Evolutionary conservation across 2,329 filamentous ascomycete species (phyloP), one percentile per base, ranked within the genome.

Genomic region (Talaromyces sp.): DNA sequence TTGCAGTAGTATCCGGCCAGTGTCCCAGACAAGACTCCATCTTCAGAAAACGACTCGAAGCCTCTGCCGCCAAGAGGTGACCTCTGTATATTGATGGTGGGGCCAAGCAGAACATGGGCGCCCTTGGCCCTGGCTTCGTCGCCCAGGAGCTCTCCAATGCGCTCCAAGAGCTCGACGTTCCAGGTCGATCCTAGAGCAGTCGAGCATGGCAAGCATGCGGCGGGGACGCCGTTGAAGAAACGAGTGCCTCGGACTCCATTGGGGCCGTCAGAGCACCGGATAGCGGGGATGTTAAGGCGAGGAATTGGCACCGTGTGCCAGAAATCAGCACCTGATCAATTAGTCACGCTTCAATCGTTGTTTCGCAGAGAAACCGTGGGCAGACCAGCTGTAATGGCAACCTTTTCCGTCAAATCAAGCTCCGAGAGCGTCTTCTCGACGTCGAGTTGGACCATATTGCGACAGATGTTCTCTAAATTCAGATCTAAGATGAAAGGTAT

Each of bases 41-140:
- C 91, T 72, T 95, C 91, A 0, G 89, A 91, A 72, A 92, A 95
- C 0, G 90, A 92, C 74, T 96, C 91, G 66, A 95, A 96, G 64
- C 92, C 92, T 62, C 91, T 83, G 19, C 91, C 91, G n/a, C 90
- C 90, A 0, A 95, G 81, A 0, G 91, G 91, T 55, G 89, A 89
- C 17, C 91, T 84, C 68, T 95, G 90, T 80, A 91, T 88, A 76
- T 90, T 92, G 35, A 92, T 86, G 0, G 90, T 93, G 2, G 89
- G 90, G 0, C 87, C 90, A 9, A 93, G 81, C 4, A 93, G 79
- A 35, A 93, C 83, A 62, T 91, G 83, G 29, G 89, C 87, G 6
- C 89, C 89, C 68, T 90, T 87, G 19, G 89, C 88, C 67, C 86
- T 89, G 26, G 83, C 81, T 73, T 95, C 90, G 13, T 86, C 80